Percentiles rank a stretch among this genome's conserved stretches.
These are phyloP conservation scores for Erodium texanum DNA, from an alignment of 441 rosid species.

Conservation along the genomic window DNA sequence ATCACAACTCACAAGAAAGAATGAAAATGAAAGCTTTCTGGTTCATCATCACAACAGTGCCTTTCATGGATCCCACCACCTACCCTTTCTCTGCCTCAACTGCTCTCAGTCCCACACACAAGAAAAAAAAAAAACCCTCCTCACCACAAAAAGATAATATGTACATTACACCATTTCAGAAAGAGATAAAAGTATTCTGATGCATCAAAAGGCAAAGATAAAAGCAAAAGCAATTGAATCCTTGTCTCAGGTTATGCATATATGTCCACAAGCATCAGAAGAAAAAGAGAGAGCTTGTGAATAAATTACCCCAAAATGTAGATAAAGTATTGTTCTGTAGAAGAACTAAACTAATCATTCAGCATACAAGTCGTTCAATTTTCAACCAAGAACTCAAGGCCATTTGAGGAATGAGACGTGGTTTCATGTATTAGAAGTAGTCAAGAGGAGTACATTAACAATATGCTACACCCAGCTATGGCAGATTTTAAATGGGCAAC, in stretches of 20 bases:
- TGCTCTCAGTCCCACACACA: neutral
- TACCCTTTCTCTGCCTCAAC: neutral
- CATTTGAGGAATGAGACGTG: slow-evolving; percentile 5
- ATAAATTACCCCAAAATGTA: neutral
- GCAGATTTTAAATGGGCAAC: slow-evolving; percentile 25
- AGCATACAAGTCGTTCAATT: too few species aligned
- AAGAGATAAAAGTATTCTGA: neutral
- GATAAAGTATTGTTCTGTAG: neutral
- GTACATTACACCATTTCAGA: neutral
- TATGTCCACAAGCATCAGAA: neutral
- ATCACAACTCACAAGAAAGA: slow-evolving; percentile 3
- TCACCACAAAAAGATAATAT: neutral
- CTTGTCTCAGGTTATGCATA: neutral
- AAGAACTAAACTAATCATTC: neutral
- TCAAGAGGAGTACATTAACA: slow-evolving; percentile 18
- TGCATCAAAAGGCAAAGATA: neutral
- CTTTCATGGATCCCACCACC: slow-evolving; percentile 1
- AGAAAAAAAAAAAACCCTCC: too few species aligned
- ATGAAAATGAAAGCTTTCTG: neutral
- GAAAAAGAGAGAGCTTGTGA: neutral
- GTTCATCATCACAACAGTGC: neutral
- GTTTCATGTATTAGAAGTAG: slow-evolving; percentile 7
- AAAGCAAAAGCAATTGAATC: slow-evolving; percentile 1
- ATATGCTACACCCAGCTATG: slow-evolving; percentile 31
- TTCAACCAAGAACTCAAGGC: too few species aligned